Base-by-base conservation (phyloP, 345 rosid species). In the Nasturtium officinale region DNA sequence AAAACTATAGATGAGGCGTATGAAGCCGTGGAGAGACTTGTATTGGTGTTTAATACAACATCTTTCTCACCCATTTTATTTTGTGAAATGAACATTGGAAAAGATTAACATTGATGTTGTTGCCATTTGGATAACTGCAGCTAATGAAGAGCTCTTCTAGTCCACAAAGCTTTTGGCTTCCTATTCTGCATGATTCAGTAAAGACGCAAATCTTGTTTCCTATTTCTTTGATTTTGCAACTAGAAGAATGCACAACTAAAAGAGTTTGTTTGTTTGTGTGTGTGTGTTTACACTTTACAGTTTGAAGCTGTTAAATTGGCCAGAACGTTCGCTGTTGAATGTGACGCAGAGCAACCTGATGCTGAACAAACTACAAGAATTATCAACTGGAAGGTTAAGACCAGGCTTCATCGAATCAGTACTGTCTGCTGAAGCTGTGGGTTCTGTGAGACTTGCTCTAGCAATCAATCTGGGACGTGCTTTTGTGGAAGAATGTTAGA, bases 151-250 rank as follows among this genome's bases (percentile, higher is more conserved):
- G 85, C 79, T 84, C 96, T 11, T 91, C 92, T 1, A 90, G 97
- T 28, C 99, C 99, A 32, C 92, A 83, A 65, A 91, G 86, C 65
- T 91, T 95, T 80, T 95, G 96, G 96, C 79, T 91, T 80, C 92
- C 96, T 17, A 88, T 95, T 77, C 85, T 95, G 25, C 73, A 86
- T 81, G 99, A 95, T 75, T 87, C 98, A 21, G 99, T 95, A 67
- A 88, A 87, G 57, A 26, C 25, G 0, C 62, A 33, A 58, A 58
- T 5, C 37, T 33, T 43, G 13, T 61, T 51, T 30, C 5, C 0
- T n/a, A 8, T 43, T 25, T 30, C 18, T 57, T 42, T 54, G 45
- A 52, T 45, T 46, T 21, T 4, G 12, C 21, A 18, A 54, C 11
- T 3, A 59, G 3, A 55, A 43, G 64, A 45, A 53, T 23, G 37